These are phyloP conservation scores for Calonectria leucothoes DNA, from an alignment of 2,329 filamentous ascomycete species.

Conservation along the genomic window DNA sequence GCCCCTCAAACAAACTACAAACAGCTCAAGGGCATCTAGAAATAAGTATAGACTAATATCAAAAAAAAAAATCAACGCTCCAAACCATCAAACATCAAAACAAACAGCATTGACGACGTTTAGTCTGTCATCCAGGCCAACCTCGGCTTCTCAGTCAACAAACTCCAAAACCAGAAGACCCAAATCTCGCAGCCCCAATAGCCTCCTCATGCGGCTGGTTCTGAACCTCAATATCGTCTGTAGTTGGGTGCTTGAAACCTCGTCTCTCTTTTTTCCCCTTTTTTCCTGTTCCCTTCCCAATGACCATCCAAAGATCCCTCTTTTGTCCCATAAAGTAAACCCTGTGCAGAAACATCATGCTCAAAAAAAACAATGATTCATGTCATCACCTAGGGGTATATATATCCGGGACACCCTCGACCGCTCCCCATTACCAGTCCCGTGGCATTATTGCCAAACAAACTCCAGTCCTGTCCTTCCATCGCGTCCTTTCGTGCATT, in stretches of 20 bases:
- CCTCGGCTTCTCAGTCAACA: background rate
- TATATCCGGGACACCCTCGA: conserved; percentile 40
- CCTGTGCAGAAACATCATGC: conserved; percentile 21
- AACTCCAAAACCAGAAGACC: conserved; percentile 18
- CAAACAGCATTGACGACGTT: conserved; percentile 26
- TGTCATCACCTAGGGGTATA: conserved; percentile 43
- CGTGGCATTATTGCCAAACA: conserved; percentile 1
- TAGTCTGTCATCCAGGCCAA: conserved; percentile 11
- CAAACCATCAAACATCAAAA: conserved; percentile 25
- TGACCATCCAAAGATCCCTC: conserved; percentile 25
- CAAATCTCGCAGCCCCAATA: background rate
- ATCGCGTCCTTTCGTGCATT: conserved; percentile 12
- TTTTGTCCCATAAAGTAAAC: conserved; percentile 16
- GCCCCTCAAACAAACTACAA: conserved; percentile 21
- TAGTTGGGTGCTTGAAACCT: background rate
- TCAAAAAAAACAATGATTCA: conserved; percentile 28
- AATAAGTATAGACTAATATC: conserved; percentile 23
- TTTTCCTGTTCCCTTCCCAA: conserved; percentile 15
- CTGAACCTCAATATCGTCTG: background rate
- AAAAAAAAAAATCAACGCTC: conserved; percentile 18
- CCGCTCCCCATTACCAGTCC: conserved; percentile 29
- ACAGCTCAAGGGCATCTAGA: conserved; percentile 28
- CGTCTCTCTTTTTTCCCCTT: conserved; percentile 13
- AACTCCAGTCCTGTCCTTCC: background rate
- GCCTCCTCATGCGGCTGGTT: background rate